Conservation (phyloP, 2,329 filamentous ascomycete genomes). For the Neocucurbitaria cava region DNA sequence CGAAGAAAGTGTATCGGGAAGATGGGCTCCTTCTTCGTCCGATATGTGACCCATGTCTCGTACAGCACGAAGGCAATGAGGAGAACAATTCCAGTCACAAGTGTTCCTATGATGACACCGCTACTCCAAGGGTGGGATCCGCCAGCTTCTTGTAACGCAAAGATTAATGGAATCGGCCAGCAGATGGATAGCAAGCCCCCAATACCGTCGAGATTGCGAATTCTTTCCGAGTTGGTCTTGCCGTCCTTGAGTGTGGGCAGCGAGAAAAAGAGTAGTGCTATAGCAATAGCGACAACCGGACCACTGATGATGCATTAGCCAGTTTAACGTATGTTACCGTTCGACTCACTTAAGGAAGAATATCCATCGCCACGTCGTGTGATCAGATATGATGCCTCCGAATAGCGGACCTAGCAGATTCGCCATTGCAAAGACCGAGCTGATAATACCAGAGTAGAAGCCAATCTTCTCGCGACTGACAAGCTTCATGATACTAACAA, state of each 20-base stretch:
- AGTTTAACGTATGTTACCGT: not conserved
- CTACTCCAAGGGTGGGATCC: conserved; percentile 33
- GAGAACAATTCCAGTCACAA: conserved; percentile 31
- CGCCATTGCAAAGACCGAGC: conserved; percentile 50
- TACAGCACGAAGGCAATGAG: conserved; percentile 36
- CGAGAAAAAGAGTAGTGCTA: conserved; percentile 31
- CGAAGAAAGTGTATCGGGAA: conserved; percentile 38
- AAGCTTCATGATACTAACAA: conserved; percentile 41
- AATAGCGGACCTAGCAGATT: conserved; percentile 55
- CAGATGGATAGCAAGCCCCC: conserved; percentile 39
- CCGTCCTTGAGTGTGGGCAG: conserved; percentile 34
- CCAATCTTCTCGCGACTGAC: conserved; percentile 37
- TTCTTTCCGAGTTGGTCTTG: conserved; percentile 35
- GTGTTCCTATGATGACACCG: conserved; percentile 37
- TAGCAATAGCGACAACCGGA: conserved; percentile 31
- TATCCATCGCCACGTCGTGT: conserved; percentile 56
- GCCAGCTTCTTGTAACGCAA: conserved; percentile 42
- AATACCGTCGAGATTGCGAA: conserved; percentile 35
- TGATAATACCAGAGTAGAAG: conserved; percentile 45
- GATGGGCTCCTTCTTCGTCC: conserved; percentile 32
- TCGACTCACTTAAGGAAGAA: conserved; percentile 56
- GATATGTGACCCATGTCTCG: conserved; percentile 37
- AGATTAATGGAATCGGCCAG: conserved; percentile 43
- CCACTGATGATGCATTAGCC: conserved; percentile 21
- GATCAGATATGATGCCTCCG: conserved; percentile 53